A percentile compares a stretch with the other conserved stretches of the same genome.
Conservation (phyloP, 495 filamentous ascomycete species). For the Parathielavia appendiculata region DNA sequence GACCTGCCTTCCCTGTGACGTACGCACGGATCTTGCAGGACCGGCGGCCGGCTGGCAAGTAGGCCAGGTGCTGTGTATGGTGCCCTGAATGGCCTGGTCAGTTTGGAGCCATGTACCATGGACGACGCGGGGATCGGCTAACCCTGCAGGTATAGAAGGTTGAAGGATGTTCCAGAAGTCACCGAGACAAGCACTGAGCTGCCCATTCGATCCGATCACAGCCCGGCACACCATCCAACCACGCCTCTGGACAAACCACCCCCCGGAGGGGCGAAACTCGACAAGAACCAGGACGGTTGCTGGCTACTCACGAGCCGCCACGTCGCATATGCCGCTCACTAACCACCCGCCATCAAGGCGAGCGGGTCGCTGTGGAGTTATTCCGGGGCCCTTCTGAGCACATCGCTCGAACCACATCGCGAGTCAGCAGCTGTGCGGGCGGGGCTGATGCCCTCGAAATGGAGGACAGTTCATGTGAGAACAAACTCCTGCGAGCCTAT, state of each 20-base stretch:
- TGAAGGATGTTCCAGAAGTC: constrained; percentile 9
- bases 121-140: background rate
- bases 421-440: constrained; percentile 6
- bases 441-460: constrained; percentile 8
- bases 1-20: constrained; percentile 1
- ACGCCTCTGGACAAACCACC: background rate
- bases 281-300: background rate
- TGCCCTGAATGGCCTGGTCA: background rate
- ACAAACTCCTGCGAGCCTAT: constrained; percentile 25
- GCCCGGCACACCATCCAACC: constrained; percentile 4
- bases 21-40: constrained; percentile 3
- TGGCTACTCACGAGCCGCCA: constrained; percentile 32
- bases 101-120: background rate
- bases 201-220: background rate
- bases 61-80: background rate
- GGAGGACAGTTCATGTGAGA: constrained; percentile 34
- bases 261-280: background rate
- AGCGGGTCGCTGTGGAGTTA: constrained; percentile 17
- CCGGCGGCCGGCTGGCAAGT: constrained; percentile 6
- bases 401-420: constrained; percentile 7
- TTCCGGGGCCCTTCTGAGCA: constrained; percentile 4
- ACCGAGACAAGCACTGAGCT: background rate
- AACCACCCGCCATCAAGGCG: constrained; percentile 15
- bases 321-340: constrained; percentile 25
- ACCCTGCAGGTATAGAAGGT: constrained; percentile 1